phyloP scores from a whole-genome alignment of 192 early-diverging fungal genomes.

The Allomyces macrogynus region DNA sequence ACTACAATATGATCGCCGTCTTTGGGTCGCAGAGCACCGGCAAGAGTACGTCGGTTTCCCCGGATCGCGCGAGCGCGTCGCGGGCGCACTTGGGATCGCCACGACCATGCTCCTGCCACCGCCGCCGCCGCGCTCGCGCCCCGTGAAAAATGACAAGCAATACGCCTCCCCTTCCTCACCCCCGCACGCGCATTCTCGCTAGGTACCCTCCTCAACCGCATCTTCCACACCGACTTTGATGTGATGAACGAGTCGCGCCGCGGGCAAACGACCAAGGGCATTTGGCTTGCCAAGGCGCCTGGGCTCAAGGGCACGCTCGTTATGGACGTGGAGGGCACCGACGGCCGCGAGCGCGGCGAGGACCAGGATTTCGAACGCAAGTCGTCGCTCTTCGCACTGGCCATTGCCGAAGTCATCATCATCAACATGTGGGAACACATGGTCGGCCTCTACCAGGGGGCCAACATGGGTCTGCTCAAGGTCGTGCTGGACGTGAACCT shows the following conservation, averaged over 20 bases:
- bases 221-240: conserved; percentile 90
- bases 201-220: conserved; percentile 83
- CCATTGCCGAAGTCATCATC: conserved; percentile 81
- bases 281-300: conserved; percentile 80
- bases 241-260: conserved; percentile 81
- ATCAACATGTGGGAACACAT: conserved; percentile 97
- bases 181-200: background rate
- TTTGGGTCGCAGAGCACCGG: conserved; percentile 98
- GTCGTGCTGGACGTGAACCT: conserved; percentile 98
- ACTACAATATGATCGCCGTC: conserved; percentile 91
- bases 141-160: too few species aligned
- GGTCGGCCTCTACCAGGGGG: conserved; percentile 95
- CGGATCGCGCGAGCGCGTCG: too few species aligned
- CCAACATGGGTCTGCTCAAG: conserved; percentile 95
- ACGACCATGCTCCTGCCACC: too few species aligned
- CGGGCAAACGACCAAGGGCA: conserved; percentile 90
- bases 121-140: too few species aligned
- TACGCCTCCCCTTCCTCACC: too few species aligned
- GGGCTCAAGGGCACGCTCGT: conserved; percentile 58
- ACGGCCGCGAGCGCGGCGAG: conserved; percentile 94
- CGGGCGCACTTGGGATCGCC: too few species aligned
- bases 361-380: conserved; percentile 99
- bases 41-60: conserved; percentile 42
- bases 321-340: conserved; percentile 97
- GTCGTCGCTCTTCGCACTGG: conserved; percentile 89